Conservation (phyloP, 805 yeast species). For the Metschnikowia matae region DNA sequence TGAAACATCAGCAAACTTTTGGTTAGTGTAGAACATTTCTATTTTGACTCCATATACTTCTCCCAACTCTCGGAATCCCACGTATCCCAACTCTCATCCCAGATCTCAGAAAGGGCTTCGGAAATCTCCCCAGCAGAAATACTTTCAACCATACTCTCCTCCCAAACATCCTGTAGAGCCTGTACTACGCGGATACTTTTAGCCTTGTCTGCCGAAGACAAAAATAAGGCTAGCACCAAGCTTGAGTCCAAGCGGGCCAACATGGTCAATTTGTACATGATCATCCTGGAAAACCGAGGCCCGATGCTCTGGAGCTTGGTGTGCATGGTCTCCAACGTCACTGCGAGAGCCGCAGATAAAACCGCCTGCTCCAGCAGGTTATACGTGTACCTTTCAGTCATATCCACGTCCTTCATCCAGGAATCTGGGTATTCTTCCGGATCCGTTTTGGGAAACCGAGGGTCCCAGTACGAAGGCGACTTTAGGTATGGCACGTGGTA, state of each 20-base stretch:
- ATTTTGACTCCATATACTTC: too few relatives aligned
- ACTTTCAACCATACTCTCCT: background rate
- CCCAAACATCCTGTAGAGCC: conserved; percentile 10
- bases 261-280: conserved; percentile 7
- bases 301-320: conserved; percentile 2
- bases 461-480: conserved; percentile 43
- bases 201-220: conserved; percentile 7
- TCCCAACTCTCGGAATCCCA: too few relatives aligned
- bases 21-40: too few relatives aligned
- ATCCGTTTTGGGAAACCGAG: conserved; percentile 31
- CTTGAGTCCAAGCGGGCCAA: conserved; percentile 6
- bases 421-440: conserved; percentile 26
- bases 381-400: conserved; percentile 48
- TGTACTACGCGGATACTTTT: conserved; percentile 6
- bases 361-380: conserved; percentile 30
- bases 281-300: background rate
- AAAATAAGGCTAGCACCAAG: conserved; percentile 6
- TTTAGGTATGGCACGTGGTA: conserved; percentile 56
- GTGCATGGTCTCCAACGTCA: conserved; percentile 4
- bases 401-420: conserved; percentile 48
- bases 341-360: conserved; percentile 6
- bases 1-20: background rate
- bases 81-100: too few relatives aligned
- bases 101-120: too few relatives aligned
- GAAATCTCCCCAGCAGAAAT: too few relatives aligned